A percentile compares a stretch with the other conserved stretches of the same genome.
Evolutionary conservation across 208 protist genomes (phyloP).

Genomic region (Acanthamoeba triangularis): DNA sequence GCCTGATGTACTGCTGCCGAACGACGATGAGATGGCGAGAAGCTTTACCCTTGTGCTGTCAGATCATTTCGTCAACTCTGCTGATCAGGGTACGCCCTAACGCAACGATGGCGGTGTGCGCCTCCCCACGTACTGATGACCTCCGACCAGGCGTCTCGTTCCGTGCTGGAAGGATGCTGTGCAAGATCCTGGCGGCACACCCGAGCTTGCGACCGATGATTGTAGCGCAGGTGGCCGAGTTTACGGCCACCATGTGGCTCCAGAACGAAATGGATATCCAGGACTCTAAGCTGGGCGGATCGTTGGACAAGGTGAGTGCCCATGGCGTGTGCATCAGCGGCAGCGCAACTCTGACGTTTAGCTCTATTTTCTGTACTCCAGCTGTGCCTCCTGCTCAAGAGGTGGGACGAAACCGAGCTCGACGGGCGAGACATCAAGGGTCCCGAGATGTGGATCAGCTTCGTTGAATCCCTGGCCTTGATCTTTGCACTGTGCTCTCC

Average conservation of each 20-base stretch:
- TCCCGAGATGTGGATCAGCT: conserved; percentile 74
- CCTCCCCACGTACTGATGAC: not conserved
- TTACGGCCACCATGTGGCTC: conserved; percentile 55
- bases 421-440: conserved; percentile 63
- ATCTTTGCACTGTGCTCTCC: conserved; percentile 46
- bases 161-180: conserved; percentile 51
- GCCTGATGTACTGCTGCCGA: conserved; percentile 60
- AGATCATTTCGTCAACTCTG: conserved; percentile 70
- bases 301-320: conserved; percentile 53
- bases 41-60: conserved; percentile 55
- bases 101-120: not conserved
- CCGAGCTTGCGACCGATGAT: conserved; percentile 61
- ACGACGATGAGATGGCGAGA: conserved; percentile 57
- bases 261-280: conserved; percentile 71
- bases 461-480: conserved; percentile 58
- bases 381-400: conserved; percentile 11
- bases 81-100: conserved; percentile 39
- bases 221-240: conserved; percentile 67
- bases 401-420: conserved; percentile 57
- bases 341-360: not conserved
- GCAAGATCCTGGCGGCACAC: conserved; percentile 46
- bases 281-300: conserved; percentile 50
- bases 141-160: conserved; percentile 8
- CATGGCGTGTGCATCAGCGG: not conserved
- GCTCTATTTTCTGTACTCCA: not conserved